phyloP scores from a whole-genome alignment of 305 asterid species.

The Solanum hybrid region DNA sequence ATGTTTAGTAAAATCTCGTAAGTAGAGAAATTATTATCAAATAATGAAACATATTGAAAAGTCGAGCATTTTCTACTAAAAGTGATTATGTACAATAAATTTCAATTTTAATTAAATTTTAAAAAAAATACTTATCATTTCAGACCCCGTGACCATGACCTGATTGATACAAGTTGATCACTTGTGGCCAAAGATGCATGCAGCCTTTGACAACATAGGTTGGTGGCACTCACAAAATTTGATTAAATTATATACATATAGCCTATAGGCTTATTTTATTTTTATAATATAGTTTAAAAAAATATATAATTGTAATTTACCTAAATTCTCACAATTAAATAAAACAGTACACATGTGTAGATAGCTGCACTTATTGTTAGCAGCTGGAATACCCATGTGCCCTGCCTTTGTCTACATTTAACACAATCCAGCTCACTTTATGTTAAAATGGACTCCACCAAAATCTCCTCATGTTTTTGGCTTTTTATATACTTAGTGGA shows the following conservation, averaged over 20 bases:
- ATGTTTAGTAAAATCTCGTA: too few relatives aligned
- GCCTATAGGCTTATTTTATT: neutral
- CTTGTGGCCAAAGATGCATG: neutral
- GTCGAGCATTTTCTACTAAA: too few relatives aligned
- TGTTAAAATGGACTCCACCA: neutral
- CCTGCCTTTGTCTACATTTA: conserved; percentile 19
- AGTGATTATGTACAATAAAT: neutral
- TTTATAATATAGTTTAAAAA: neutral
- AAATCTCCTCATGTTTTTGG: neutral
- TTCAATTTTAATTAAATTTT: too few relatives aligned
- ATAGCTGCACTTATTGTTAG: neutral
- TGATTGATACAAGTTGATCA: neutral
- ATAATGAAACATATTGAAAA: neutral
- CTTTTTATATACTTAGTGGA: neutral
- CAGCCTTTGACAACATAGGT: neutral
- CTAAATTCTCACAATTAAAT: neutral
- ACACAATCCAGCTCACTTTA: conserved; percentile 9
- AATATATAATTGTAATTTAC: neutral
- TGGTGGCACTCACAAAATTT: neutral
- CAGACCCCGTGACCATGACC: neutral
- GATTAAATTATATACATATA: neutral
- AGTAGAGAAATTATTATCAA: neutral
- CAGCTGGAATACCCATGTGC: conserved; percentile 15
- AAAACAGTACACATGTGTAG: neutral
- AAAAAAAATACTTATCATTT: neutral